phyloP scores from a whole-genome alignment of 139 green algal genomes.

The Chlamydomonas applanata region DNA sequence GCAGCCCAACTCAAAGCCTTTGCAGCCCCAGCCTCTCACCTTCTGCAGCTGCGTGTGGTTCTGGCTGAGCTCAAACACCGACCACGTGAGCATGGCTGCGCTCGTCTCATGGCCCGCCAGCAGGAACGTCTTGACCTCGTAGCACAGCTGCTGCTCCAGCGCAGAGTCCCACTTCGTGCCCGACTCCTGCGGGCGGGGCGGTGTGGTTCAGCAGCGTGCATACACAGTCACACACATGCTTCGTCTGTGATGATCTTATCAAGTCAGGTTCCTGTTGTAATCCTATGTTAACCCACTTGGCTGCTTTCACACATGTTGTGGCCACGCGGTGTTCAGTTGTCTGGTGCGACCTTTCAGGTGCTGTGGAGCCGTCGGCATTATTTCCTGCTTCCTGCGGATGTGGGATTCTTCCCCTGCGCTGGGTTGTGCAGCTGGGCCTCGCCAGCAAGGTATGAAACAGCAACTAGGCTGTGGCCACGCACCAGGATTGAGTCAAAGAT shows the following conservation, averaged over 20 bases:
- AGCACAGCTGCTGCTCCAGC: constrained; percentile 88
- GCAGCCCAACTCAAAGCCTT: too few species aligned
- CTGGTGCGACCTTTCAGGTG: too few species aligned
- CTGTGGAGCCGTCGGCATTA: too few species aligned
- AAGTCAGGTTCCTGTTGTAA: background rate
- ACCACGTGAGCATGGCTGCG: constrained; percentile 92
- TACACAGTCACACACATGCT: background rate
- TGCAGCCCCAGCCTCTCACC: too few species aligned
- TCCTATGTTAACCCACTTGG: too few species aligned
- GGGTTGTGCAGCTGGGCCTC: too few species aligned
- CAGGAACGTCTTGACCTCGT: constrained; percentile 96
- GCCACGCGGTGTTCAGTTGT: too few species aligned
- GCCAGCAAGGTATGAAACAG: too few species aligned
- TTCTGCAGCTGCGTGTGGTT: constrained; percentile 26
- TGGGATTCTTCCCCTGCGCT: too few species aligned
- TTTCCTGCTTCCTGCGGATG: too few species aligned
- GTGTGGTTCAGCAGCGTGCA: background rate
- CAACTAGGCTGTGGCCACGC: too few species aligned
- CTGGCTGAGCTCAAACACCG: constrained; percentile 73
- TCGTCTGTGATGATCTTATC: background rate
- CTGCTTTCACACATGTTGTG: too few species aligned
- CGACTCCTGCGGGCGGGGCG: constrained; percentile 30
- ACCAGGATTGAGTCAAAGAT: constrained; percentile 69
- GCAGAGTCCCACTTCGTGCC: constrained; percentile 59
- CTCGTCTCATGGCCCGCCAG: constrained; percentile 94